A percentile compares a stretch with the other conserved stretches of the same genome.
Evolutionary conservation across 2,329 filamentous ascomycete species (phyloP).

Genomic region (Colletotrichum melonis): DNA sequence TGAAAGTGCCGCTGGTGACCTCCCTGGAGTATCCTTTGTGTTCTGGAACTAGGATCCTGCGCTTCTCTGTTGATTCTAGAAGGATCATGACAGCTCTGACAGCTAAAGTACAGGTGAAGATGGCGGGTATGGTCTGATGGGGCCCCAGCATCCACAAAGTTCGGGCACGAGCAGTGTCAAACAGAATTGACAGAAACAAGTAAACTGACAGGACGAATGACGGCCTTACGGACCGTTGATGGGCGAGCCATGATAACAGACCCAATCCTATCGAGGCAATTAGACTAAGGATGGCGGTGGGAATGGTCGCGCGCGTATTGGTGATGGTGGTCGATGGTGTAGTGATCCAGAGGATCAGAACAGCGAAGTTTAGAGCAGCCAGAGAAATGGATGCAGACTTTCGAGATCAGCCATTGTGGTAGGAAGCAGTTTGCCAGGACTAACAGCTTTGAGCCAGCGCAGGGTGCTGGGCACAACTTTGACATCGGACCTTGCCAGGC

Average conservation of each 20-base stretch:
- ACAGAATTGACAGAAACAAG: slow-evolving; percentile 32
- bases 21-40: slow-evolving; percentile 58
- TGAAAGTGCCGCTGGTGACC: slow-evolving; percentile 62
- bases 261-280: slow-evolving; percentile 14
- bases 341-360: slow-evolving; percentile 24
- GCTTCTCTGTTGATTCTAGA: slow-evolving; percentile 44
- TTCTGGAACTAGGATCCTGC: slow-evolving; percentile 48
- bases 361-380: slow-evolving; percentile 21
- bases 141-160: slow-evolving; percentile 34
- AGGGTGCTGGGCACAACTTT: slow-evolving; percentile 27
- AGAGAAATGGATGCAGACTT: slow-evolving; percentile 17
- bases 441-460: slow-evolving; percentile 25
- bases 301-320: slow-evolving; percentile 21
- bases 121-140: slow-evolving; percentile 32
- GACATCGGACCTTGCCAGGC: slow-evolving; percentile 19
- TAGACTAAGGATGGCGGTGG: slow-evolving; percentile 12
- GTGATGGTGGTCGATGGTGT: neutral
- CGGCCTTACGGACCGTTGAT: slow-evolving; percentile 32
- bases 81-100: slow-evolving; percentile 35
- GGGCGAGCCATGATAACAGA: slow-evolving; percentile 30
- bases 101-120: slow-evolving; percentile 34
- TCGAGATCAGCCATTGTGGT: slow-evolving; percentile 2
- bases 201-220: slow-evolving; percentile 35
- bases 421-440: neutral
- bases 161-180: slow-evolving; percentile 36